A percentile compares a stretch with the other conserved stretches of the same genome.
phyloP scores from a whole-genome alignment of 805 yeast species.

The Kuraishia ogatae region DNA sequence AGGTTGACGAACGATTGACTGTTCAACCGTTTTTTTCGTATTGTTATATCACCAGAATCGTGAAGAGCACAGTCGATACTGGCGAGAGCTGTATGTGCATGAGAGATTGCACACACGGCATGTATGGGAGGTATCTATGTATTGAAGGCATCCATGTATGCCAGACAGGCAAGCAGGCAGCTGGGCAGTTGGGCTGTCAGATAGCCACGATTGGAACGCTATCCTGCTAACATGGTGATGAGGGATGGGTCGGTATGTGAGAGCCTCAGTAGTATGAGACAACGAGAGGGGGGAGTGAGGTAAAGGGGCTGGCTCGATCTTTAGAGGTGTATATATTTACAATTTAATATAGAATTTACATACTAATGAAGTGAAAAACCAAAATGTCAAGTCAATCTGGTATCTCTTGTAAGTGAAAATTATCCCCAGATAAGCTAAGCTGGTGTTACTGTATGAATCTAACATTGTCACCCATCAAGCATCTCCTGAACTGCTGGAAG shows the following conservation, averaged over 20 bases:
- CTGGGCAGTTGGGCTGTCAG: not conserved
- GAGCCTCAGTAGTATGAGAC: not conserved
- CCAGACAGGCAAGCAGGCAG: no score
- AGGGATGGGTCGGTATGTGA: not conserved
- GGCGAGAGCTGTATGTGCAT: no score
- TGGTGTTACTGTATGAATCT: constrained; percentile 12
- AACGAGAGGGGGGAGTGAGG: not conserved
- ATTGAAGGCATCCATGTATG: no score
- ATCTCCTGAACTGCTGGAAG: constrained; percentile 31
- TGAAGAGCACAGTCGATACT: no score
- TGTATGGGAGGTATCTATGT: no score
- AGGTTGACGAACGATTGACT: no score
- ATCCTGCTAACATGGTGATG: not conserved
- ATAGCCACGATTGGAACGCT: no score
- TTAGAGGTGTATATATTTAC: not conserved
- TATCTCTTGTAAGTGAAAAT: constrained; percentile 28
- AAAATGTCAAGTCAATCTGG: constrained; percentile 67
- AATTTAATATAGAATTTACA: not conserved
- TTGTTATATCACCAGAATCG: no score
- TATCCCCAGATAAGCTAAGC: constrained; percentile 16
- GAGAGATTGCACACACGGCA: no score
- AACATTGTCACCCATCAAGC: constrained; percentile 16
- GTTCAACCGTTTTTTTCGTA: no score
- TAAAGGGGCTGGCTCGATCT: not conserved
- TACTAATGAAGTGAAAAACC: no score